phyloP scores from a whole-genome alignment of 805 yeast genomes.

The Isabelozyma gotoi region DNA sequence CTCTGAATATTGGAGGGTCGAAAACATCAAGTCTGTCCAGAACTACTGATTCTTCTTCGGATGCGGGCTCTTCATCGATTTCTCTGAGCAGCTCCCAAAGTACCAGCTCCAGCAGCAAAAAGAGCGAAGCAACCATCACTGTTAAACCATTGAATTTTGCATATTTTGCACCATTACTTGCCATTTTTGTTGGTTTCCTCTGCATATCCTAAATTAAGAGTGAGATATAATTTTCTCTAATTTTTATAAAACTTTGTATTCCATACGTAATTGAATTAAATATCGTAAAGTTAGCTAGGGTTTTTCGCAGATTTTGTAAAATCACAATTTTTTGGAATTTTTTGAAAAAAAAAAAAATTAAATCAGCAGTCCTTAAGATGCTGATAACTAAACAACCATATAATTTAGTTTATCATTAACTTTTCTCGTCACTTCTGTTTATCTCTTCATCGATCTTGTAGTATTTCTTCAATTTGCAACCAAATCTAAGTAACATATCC shows the following conservation, averaged over 20 bases:
- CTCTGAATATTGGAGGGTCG: not conserved
- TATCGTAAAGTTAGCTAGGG: no score
- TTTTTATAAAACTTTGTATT: no score
- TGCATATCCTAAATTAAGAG: not conserved
- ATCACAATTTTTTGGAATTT: no score
- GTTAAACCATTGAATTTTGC: not conserved
- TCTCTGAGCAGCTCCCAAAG: not conserved
- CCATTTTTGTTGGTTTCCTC: not conserved
- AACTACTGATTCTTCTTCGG: not conserved
- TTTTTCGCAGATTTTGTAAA: no score
- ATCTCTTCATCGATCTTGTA: no score
- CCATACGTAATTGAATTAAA: no score
- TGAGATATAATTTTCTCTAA: no score
- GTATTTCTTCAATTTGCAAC: not conserved
- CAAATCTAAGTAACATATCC: not conserved
- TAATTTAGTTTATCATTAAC: no score
- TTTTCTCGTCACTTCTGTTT: no score
- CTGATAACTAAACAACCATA: no score
- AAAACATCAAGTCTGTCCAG: not conserved
- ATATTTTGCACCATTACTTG: not conserved
- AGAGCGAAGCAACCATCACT: not conserved
- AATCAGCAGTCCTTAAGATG: no score
- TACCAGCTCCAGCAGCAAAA: not conserved
- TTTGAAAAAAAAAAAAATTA: no score
- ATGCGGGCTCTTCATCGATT: not conserved